Conservation (phyloP, 768 basidiomycete species). For the Tulasnella sp. region DNA sequence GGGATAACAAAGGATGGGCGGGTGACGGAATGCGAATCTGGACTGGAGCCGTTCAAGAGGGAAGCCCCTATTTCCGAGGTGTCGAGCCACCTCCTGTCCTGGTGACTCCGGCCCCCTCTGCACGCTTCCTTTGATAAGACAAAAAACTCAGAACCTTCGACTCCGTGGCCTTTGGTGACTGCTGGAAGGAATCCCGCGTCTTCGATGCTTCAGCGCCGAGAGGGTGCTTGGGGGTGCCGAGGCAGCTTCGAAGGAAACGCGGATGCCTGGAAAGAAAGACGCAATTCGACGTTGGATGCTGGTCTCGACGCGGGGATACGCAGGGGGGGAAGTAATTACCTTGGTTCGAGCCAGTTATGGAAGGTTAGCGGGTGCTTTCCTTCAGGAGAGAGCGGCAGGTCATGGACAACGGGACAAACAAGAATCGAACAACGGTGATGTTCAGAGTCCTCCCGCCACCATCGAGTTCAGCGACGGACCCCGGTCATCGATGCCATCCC, state of each 20-base stretch:
- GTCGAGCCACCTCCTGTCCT: neutral
- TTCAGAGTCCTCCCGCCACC: constrained; percentile 4
- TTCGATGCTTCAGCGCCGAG: neutral
- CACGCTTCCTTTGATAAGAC: neutral
- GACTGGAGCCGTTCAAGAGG: constrained; percentile 17
- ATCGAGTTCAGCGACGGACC: constrained; percentile 11
- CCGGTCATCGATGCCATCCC: constrained; percentile 11
- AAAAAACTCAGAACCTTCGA: neutral
- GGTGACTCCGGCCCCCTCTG: neutral
- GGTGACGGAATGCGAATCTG: constrained; percentile 10
- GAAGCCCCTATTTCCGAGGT: constrained; percentile 11
- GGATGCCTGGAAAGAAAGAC: neutral
- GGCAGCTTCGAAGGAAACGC: neutral
- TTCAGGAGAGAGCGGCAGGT: neutral
- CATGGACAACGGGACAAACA: constrained; percentile 7
- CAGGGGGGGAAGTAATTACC: neutral
- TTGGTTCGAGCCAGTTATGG: neutral
- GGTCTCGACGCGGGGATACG: neutral
- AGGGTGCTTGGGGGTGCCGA: neutral
- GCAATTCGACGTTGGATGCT: neutral
- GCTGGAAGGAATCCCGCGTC: neutral
- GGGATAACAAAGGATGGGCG: neutral
- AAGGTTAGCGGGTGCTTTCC: neutral
- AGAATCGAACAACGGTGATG: neutral
- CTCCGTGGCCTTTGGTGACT: neutral